Conservation (phyloP, 495 filamentous ascomycete species). For the Penicillium taxi region DNA sequence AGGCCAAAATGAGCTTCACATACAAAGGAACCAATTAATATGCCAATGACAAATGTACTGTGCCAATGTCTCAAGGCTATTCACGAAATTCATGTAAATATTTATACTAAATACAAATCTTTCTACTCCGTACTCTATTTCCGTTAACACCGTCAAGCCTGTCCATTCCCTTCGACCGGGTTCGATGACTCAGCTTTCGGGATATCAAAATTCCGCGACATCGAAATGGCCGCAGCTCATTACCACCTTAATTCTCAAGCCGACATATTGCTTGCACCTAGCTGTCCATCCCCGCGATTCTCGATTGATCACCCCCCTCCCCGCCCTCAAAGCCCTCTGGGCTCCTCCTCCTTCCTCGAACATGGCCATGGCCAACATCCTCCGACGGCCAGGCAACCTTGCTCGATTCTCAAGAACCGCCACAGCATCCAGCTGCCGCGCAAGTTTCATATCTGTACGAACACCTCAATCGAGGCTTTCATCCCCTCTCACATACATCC, state of each 20-base stretch:
- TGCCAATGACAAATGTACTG: too few species aligned
- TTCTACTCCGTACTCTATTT: too few species aligned
- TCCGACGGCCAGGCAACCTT: constrained; percentile 58
- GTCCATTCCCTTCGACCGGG: constrained; percentile 7
- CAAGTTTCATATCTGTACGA: constrained; percentile 30
- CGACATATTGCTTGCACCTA: constrained; percentile 21
- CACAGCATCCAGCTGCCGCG: constrained; percentile 37
- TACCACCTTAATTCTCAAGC: constrained; percentile 16
- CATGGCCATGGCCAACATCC: constrained; percentile 57
- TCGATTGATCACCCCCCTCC: constrained; percentile 21
- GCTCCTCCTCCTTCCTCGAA: constrained; percentile 35
- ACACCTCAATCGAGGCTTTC: constrained; percentile 31
- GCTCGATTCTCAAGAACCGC: constrained; percentile 52
- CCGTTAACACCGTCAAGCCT: too few species aligned
- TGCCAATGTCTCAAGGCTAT: too few species aligned
- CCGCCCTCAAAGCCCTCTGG: constrained; percentile 26
- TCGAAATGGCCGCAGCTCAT: constrained; percentile 20
- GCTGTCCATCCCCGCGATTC: constrained; percentile 15
- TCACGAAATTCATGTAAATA: too few species aligned
- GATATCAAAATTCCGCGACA: constrained; percentile 18
- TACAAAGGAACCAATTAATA: too few species aligned
- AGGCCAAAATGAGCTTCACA: too few species aligned
- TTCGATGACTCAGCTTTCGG: constrained; percentile 22
- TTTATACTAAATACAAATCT: too few species aligned
- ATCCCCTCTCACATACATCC: constrained; percentile 40